Evolutionary conservation across 2,329 filamentous ascomycete genomes (phyloP), one percentile per base, ranked within the genome.

Genomic region (Venturia nashicola): DNA sequence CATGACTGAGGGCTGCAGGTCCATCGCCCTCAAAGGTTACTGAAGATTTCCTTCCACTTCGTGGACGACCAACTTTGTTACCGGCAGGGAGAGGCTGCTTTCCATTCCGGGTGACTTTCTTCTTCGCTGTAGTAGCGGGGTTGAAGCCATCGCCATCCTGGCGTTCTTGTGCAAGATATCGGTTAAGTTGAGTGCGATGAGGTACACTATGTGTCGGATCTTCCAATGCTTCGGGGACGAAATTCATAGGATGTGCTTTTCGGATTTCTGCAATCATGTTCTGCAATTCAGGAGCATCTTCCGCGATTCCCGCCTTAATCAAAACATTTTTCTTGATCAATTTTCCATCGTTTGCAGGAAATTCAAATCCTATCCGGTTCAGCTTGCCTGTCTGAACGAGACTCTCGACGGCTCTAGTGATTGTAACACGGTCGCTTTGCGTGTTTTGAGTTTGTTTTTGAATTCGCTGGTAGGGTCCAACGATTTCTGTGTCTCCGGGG

Each of bases 401-500:
- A 23, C 75, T 70, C 65, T 80, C 81, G 60, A 85, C 72, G 2
- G 80, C 74, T 16, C 74, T 75, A 36, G 76, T 78, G 39, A 86
- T 71, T 1, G 83, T 85, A 44, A 78, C 76, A 43, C 77, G 74
- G 66, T 85, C 81, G 65, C 76, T 69, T 8, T 66, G 71, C 67
- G 70, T 65, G 16, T 76, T 77, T 65, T 75, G 69, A 9, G 72
- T 68, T 65, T 75, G 77, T 61, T 78, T 73, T 83, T 83, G 86
- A 18, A 78, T 72, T 2, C 78, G 78, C 16, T 76, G 73, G 67
- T 84, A 85, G 9, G 83, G 79, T 66, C 79, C 76, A 71, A 77
- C 79, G n/a, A 86, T 76, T 67, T 84, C 82, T 55, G 75, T 75
- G 32, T 81, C 78, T 44, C 80, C 76, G 2, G 83, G 82, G 62